A percentile compares a stretch with the other conserved stretches of the same genome.
Conservation (phyloP, 2,329 filamentous ascomycete species). For the Penicillium sp. region DNA sequence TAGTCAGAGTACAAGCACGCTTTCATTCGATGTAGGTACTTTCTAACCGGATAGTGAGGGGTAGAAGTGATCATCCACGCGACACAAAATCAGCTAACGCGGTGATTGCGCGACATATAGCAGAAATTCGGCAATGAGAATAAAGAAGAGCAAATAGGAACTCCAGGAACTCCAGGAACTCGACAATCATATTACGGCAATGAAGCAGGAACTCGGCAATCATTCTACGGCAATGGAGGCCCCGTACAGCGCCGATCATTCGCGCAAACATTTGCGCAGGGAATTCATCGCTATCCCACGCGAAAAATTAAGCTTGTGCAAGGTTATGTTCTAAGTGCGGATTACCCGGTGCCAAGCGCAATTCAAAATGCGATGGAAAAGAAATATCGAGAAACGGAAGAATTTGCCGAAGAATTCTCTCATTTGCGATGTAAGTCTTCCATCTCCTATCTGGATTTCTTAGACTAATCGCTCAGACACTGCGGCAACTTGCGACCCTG, state of each 20-base stretch:
- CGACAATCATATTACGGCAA: not conserved
- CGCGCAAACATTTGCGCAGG: not conserved
- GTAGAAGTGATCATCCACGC: not conserved
- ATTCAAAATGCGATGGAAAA: slow-evolving; percentile 13
- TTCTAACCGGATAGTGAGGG: not conserved
- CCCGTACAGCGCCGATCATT: not conserved
- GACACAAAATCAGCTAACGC: not conserved
- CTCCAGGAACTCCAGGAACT: not conserved
- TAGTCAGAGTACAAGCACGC: not conserved
- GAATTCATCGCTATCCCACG: slow-evolving; percentile 8
- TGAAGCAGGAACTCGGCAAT: not conserved
- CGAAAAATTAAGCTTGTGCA: slow-evolving; percentile 11
- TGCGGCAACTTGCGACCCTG: slow-evolving; percentile 13
- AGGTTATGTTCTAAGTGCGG: slow-evolving; percentile 8
- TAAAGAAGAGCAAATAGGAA: not conserved
- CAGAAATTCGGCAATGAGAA: not conserved
- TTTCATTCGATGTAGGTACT: not conserved
- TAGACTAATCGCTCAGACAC: slow-evolving; percentile 7
- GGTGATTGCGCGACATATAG: not conserved
- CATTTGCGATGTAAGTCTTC: slow-evolving; percentile 7
- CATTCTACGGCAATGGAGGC: not conserved
- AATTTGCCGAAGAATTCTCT: slow-evolving; percentile 10
- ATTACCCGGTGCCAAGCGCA: slow-evolving; percentile 13
- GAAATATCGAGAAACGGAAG: slow-evolving; percentile 8
- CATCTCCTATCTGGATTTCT: not conserved